Base-by-base conservation (phyloP, 305 asterid species). In the Petunia hybrid region DNA sequence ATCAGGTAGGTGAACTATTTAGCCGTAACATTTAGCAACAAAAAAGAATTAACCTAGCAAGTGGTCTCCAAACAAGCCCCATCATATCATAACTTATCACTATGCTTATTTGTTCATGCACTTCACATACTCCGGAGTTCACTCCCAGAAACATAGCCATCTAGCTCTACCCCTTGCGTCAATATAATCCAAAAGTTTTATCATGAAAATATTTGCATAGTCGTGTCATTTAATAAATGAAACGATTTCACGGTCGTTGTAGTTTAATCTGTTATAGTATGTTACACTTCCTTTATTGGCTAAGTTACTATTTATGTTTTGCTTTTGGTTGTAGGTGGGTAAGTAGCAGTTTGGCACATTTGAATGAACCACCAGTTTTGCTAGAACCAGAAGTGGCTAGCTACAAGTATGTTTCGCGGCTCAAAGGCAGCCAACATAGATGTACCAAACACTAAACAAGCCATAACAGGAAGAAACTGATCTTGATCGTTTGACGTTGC, bases 301-400 rank as follows among this genome's bases (percentile, higher is more conserved):
- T 22, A 22, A 22, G 31, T 22, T 22, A 22, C 31, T 22, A 22
- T 22, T 14, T 1, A 16, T 59, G 38, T 16, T 59, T 36, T 36
- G 14, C 8, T 4, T 68, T 40, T 69, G 41, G 36, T 4, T 69
- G 14, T 35, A 69, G 59, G 59, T 69, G 76, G 76, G 59, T 8
- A 69, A 69, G 39, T 22, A 69, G 76, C 76, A 43, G 41, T 43
- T 9, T 45, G 76, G 76, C 59, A 45, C 76, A 69, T 69, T 69
- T 69, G 59, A 69, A 69, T 69, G 76, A 69, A 45, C 76, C 57
- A 4, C 76, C 76, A 43, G 76, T 68, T 22, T 22, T 22, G 4
- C n/a, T 69, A 43, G n/a, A n/a, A 69, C n/a, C 76, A 69, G 16
- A 69, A 43, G 76, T 42, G 76, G 55, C 76, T 69, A 43, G 8